Conservation (phyloP, 495 filamentous ascomycete genomes). For the Tuber umbilicatum region DNA sequence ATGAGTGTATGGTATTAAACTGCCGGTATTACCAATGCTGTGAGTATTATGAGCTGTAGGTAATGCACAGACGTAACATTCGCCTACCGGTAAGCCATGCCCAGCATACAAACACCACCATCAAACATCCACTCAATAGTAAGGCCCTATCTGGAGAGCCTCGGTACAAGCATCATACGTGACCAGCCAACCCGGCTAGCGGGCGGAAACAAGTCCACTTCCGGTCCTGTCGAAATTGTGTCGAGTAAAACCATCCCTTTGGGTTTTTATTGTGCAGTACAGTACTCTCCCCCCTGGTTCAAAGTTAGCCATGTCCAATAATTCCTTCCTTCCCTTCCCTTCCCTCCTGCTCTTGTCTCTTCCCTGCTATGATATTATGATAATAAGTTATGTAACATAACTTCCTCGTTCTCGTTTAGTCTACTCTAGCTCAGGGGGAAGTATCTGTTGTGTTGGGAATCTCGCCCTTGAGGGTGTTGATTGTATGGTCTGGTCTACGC, state of each 20-base stretch:
- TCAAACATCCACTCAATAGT: not conserved
- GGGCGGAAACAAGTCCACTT: constrained; percentile 1
- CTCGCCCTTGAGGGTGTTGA: not conserved
- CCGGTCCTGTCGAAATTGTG: not conserved
- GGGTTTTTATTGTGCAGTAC: not conserved
- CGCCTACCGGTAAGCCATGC: not conserved
- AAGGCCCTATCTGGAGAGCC: not conserved
- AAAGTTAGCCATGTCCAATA: not conserved
- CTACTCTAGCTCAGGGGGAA: not conserved
- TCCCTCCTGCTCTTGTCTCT: not conserved
- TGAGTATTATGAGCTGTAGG: too few relatives aligned
- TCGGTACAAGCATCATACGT: not conserved
- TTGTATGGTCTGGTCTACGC: not conserved
- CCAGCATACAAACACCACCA: not conserved
- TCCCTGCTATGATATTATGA: not conserved
- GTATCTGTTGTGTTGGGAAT: not conserved
- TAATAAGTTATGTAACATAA: not conserved
- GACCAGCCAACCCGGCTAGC: not conserved
- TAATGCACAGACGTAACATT: not conserved
- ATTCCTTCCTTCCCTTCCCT: not conserved
- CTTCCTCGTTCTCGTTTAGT: not conserved
- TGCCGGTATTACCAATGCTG: not conserved
- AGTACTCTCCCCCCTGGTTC: not conserved
- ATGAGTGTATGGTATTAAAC: too few relatives aligned
- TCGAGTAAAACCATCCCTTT: too few relatives aligned